phyloP scores from a whole-genome alignment of 2,329 filamentous ascomycete species.

The Mollisiaceae sp. region DNA sequence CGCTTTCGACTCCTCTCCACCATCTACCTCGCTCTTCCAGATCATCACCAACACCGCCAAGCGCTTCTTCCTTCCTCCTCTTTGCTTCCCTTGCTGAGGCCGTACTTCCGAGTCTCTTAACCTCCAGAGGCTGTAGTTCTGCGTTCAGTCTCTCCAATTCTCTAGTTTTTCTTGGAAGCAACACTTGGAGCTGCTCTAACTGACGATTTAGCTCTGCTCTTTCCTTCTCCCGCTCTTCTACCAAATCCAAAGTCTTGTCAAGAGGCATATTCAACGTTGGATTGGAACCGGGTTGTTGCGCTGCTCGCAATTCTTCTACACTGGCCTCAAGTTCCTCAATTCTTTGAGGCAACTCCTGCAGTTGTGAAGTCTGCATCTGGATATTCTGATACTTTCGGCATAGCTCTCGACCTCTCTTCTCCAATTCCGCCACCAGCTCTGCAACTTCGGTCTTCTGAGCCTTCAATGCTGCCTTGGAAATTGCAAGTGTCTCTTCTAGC shows the following conservation, averaged over 20 bases:
- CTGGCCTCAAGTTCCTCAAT: constrained; percentile 54
- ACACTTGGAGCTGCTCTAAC: constrained; percentile 65
- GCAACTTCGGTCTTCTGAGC: constrained; percentile 80
- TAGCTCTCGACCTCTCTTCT: constrained; percentile 65
- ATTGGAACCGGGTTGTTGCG: constrained; percentile 50
- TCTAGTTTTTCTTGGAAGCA: constrained; percentile 67
- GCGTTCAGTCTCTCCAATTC: constrained; percentile 70
- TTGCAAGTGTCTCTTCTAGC: constrained; percentile 71
- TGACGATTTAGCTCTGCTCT: constrained; percentile 64
- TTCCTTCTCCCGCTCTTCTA: constrained; percentile 57
- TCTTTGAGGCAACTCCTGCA: constrained; percentile 58
- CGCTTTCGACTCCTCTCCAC: constrained; percentile 72
- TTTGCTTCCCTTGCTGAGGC: constrained; percentile 74
- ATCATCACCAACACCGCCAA: constrained; percentile 72
- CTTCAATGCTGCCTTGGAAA: constrained; percentile 77
- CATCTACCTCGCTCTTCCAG: constrained; percentile 77
- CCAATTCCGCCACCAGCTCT: constrained; percentile 73
- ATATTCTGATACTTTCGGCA: constrained; percentile 58
- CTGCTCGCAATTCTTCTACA: constrained; percentile 52
- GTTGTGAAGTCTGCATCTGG: constrained; percentile 52
- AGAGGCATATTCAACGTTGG: constrained; percentile 59
- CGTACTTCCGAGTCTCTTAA: constrained; percentile 66
- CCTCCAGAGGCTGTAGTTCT: constrained; percentile 72
- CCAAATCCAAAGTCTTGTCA: constrained; percentile 58
- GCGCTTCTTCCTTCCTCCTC: constrained; percentile 67